A percentile compares a stretch with the other conserved stretches of the same genome.
These are phyloP conservation scores for Yamagishiella unicocca DNA, from an alignment of 139 green algal species.

Conservation along the genomic window DNA sequence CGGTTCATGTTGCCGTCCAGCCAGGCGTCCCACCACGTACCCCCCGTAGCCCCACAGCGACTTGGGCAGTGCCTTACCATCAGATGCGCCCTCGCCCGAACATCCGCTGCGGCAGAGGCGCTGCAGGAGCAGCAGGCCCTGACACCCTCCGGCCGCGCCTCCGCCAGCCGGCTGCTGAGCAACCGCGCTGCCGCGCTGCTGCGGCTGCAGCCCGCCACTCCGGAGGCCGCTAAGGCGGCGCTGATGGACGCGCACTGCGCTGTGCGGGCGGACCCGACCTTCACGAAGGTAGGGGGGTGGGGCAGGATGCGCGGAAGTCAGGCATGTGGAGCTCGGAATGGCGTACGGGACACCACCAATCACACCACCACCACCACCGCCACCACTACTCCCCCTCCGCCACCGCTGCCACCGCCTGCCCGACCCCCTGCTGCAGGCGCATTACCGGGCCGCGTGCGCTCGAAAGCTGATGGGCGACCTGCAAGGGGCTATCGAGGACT, in stretches of 20 bases:
- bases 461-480: constrained; percentile 19
- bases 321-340: too few relatives aligned
- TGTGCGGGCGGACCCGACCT: constrained; percentile 21
- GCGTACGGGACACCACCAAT: too few relatives aligned
- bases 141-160: neutral
- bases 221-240: neutral
- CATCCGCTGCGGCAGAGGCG: too few relatives aligned
- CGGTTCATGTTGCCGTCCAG: too few relatives aligned
- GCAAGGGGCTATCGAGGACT: constrained; percentile 11
- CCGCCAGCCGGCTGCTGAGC: constrained; percentile 10
- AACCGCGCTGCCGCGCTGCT: constrained; percentile 41
- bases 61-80: too few relatives aligned
- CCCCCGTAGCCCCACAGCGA: too few relatives aligned
- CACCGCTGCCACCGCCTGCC: neutral
- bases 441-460: constrained; percentile 43
- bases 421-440: constrained; percentile 16
- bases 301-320: too few relatives aligned
- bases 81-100: too few relatives aligned
- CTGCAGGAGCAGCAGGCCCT: neutral
- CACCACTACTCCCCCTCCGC: neutral
- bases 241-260: constrained; percentile 18
- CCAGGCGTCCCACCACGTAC: too few relatives aligned
- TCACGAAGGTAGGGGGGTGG: constrained; percentile 10
- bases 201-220: neutral
- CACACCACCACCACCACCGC: too few relatives aligned